Conservation (phyloP, 2,329 filamentous ascomycete genomes). For the Colletotrichum godetiae region DNA sequence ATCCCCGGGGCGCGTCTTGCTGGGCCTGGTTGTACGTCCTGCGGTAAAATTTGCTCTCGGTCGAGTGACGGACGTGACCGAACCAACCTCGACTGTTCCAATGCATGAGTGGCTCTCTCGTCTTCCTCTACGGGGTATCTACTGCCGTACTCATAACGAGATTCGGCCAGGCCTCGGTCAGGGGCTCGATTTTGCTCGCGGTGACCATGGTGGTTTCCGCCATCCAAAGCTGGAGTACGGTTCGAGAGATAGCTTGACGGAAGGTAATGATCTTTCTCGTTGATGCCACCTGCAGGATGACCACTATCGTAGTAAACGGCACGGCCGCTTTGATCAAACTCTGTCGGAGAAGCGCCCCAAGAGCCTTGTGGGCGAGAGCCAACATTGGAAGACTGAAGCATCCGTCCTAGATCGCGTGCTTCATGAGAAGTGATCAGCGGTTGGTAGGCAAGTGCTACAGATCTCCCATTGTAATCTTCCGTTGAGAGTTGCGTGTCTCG, state of each 20-base stretch:
- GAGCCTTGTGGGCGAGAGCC: not conserved
- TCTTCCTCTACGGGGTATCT: not conserved
- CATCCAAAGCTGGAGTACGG: no score
- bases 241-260: not conserved
- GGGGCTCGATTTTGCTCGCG: not conserved
- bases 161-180: not conserved
- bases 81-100: not conserved
- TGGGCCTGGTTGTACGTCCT: not conserved
- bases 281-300: not conserved
- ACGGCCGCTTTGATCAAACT: not conserved
- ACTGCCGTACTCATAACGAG: not conserved
- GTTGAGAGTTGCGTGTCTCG: not conserved
- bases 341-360: not conserved
- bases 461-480: not conserved
- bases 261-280: not conserved
- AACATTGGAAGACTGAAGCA: not conserved
- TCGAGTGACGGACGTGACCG: not conserved
- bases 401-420: not conserved
- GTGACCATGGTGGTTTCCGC: not conserved
- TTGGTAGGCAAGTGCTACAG: not conserved
- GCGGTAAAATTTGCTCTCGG: not conserved
- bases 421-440: not conserved
- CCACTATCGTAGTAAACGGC: not conserved
- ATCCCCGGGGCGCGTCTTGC: not conserved
- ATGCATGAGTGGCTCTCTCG: not conserved